Percentiles rank a stretch among this genome's conserved stretches.
phyloP scores from a whole-genome alignment of 2,329 filamentous ascomycete species.

The Trichoderma sp. region DNA sequence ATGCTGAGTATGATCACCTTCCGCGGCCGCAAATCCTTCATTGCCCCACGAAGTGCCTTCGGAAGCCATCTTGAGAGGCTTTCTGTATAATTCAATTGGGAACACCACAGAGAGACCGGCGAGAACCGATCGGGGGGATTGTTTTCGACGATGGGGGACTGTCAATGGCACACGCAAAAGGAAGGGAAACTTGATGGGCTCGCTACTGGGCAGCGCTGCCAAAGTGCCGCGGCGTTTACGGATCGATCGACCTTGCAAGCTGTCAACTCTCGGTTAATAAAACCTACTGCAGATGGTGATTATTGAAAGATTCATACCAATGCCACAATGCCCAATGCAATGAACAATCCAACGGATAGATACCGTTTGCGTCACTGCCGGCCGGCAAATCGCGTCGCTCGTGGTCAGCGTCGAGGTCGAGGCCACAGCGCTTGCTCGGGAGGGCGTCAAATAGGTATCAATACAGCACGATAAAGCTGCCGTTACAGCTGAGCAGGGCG shows the following conservation, averaged over 20 bases:
- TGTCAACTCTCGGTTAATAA: not conserved
- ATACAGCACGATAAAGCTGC: not conserved
- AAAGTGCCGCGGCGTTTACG: not conserved
- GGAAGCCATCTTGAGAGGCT: conserved; percentile 38
- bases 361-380: not conserved
- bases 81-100: conserved; percentile 12
- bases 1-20: conserved; percentile 58
- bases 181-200: not conserved
- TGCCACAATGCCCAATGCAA: not conserved
- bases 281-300: not conserved
- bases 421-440: not conserved
- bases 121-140: not conserved
- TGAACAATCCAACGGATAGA: not conserved
- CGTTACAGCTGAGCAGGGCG: conserved; percentile 3
- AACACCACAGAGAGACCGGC: not conserved
- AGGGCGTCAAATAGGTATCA: not conserved
- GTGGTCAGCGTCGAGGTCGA: conserved; percentile 5
- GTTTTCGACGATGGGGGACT: not conserved
- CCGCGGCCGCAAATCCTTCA: conserved; percentile 55
- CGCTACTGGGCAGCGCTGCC: not conserved
- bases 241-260: not conserved
- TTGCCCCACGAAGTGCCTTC: conserved; percentile 50
- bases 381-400: conserved; percentile 18
- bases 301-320: not conserved
- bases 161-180: conserved; percentile 4